Base-by-base conservation (phyloP, 129 eudicot species). In the Escallonia herrerae region DNA sequence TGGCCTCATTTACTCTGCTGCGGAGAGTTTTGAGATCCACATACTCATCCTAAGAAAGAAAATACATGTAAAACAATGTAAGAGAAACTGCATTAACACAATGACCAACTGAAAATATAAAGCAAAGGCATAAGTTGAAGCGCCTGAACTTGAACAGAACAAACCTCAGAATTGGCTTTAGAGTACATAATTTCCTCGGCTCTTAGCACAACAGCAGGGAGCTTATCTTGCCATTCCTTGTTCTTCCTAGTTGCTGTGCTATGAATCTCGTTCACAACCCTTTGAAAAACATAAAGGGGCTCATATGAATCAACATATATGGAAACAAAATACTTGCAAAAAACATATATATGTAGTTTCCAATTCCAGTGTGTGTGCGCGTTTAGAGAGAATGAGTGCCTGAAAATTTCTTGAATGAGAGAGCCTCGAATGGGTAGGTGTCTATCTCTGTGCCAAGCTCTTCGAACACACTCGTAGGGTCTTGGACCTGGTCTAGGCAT, bases 111-210 rank as follows among this genome's bases (percentile, higher is more conserved):
- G 15, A 40, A 39, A 63, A 80, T 8, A 15, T 5, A 39, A 5
- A 51, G 54, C 8, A 14, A 66, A 14, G 6, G 3, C 33, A 22
- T 22, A 22, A 22, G 33, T 22, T 22, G 33, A 22, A 22, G 11
- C 22, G 43, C 69, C 66, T 60, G 50, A 64, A 67, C 60, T 39
- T 57, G 63, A 80, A 43, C 54, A 53, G 64, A 51, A 39, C 40
- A 15, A 60, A 93, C 98, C 96, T 88, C 91, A 73, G 96, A 88
- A 77, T 81, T 88, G 70, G 98, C 98, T 74, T 93, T 93, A 47
- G 98, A 93, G 72, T 93, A 93, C 87, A 93, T 85, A 68, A 93
- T 93, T 81, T 93, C 98, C 74, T 93, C 98, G 66, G 90, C 98
- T 86, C 72, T 93, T 65, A 93, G 49, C 54, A 93, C 98, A 58